Percentiles rank a stretch among this genome's conserved stretches.
Conservation (phyloP, 306 rosid genomes). For the Potentilla sterilis region DNA sequence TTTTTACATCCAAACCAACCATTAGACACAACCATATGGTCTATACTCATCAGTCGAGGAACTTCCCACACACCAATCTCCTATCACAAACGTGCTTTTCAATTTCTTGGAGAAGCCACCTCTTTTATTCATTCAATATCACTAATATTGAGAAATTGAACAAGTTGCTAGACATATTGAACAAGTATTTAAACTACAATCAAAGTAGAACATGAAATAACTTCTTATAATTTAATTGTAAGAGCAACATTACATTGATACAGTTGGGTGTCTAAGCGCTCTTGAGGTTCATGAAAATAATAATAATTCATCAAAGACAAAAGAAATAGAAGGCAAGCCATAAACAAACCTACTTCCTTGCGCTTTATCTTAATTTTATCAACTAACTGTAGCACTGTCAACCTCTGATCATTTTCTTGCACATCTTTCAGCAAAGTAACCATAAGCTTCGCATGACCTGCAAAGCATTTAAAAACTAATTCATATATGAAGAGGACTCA, state of each 20-base stretch:
- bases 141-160: not conserved
- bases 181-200: not conserved
- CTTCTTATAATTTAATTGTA: not conserved
- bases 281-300: not conserved
- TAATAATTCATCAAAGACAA: not conserved
- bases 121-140: not conserved
- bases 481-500: too few relatives aligned
- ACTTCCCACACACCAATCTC: not conserved
- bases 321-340: conserved; percentile 3
- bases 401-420: conserved; percentile 65
- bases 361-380: conserved; percentile 77
- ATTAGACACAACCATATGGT: not conserved
- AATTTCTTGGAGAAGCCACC: not conserved
- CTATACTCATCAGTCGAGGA: not conserved
- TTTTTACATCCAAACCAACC: not conserved
- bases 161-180: not conserved
- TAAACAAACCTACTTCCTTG: conserved; percentile 65
- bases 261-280: not conserved
- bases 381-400: conserved; percentile 81
- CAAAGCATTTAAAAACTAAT: conserved; percentile 24
- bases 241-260: not conserved
- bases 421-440: conserved; percentile 75
- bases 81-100: not conserved
- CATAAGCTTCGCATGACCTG: conserved; percentile 73
- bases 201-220: not conserved